A percentile compares a stretch with the other conserved stretches of the same genome.
Evolutionary conservation across 495 filamentous ascomycete species (phyloP).

Genomic region (Podospora fimiseda): DNA sequence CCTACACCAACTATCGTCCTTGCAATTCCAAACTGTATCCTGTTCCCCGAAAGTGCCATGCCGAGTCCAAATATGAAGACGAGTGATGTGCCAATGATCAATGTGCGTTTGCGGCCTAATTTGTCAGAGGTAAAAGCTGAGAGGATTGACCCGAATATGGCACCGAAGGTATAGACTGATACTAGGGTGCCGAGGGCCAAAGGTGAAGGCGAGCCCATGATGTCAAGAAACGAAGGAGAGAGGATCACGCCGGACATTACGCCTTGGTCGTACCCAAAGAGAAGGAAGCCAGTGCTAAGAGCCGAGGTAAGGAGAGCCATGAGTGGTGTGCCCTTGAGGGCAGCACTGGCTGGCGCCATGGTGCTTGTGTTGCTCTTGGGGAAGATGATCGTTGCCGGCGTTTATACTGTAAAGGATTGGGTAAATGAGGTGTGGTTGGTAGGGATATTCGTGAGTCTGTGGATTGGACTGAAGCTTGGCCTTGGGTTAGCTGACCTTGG

Average conservation of each 20-base stretch:
- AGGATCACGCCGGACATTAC: conserved; percentile 45
- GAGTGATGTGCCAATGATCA: conserved; percentile 52
- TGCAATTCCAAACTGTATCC: conserved; percentile 40
- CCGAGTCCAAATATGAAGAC: conserved; percentile 50
- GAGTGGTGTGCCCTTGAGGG: conserved; percentile 8
- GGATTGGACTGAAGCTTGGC: too few species aligned
- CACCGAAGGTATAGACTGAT: conserved; percentile 51
- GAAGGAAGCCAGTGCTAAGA: conserved; percentile 42
- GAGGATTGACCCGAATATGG: conserved; percentile 30
- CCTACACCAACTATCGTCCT: conserved; percentile 60
- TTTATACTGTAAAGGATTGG: too few species aligned
- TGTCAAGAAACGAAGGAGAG: conserved; percentile 29
- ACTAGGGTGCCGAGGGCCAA: conserved; percentile 55
- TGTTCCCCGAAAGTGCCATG: conserved; percentile 36
- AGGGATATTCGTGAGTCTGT: too few species aligned
- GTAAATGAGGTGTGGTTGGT: too few species aligned
- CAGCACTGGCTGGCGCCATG: not conserved
- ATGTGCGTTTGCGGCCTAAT: conserved; percentile 50
- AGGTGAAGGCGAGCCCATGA: conserved; percentile 34
- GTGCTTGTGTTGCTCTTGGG: not conserved
- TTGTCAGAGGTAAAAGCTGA: conserved; percentile 32
- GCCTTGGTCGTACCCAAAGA: conserved; percentile 41
- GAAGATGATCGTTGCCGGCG: too few species aligned
- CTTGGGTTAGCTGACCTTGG: too few species aligned
- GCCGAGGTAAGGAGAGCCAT: conserved; percentile 46